Evolutionary conservation across 768 basidiomycete species (phyloP).

Genomic region (Serendipita vermifera): DNA sequence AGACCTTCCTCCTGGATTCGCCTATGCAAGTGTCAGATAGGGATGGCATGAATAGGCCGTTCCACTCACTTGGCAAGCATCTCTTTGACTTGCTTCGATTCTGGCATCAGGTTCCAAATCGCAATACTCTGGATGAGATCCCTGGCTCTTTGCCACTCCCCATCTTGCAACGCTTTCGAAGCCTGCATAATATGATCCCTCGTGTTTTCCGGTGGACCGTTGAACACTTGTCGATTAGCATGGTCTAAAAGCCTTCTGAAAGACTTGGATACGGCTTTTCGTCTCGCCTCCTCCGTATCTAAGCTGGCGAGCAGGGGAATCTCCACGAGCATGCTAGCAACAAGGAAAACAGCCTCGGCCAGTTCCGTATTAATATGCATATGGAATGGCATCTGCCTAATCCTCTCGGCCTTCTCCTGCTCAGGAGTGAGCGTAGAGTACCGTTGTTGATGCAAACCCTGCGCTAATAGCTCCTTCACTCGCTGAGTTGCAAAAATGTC

Average conservation of each 20-base stretch:
- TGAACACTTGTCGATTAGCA: constrained; percentile 94
- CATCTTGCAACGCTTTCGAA: constrained; percentile 87
- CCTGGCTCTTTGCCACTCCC: constrained; percentile 92
- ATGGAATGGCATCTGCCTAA: constrained; percentile 95
- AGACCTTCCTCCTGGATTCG: constrained; percentile 98
- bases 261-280: constrained; percentile 90
- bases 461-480: constrained; percentile 93
- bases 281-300: constrained; percentile 84
- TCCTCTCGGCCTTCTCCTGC: constrained; percentile 93
- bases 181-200: constrained; percentile 99
- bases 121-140: constrained; percentile 93
- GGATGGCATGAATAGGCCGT: not conserved
- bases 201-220: constrained; percentile 96
- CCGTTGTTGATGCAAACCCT: constrained; percentile 87
- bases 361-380: constrained; percentile 99
- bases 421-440: constrained; percentile 73
- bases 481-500: constrained; percentile 96
- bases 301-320: constrained; percentile 90
- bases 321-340: constrained; percentile 97
- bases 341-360: constrained; percentile 92
- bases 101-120: constrained; percentile 95
- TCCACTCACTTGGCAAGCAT: constrained; percentile 76
- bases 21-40: constrained; percentile 31
- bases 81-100: constrained; percentile 73
- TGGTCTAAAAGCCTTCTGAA: constrained; percentile 93